These are phyloP conservation scores for Scenedesmus sp. DNA, from an alignment of 163 green algal species.

Conservation along the genomic window DNA sequence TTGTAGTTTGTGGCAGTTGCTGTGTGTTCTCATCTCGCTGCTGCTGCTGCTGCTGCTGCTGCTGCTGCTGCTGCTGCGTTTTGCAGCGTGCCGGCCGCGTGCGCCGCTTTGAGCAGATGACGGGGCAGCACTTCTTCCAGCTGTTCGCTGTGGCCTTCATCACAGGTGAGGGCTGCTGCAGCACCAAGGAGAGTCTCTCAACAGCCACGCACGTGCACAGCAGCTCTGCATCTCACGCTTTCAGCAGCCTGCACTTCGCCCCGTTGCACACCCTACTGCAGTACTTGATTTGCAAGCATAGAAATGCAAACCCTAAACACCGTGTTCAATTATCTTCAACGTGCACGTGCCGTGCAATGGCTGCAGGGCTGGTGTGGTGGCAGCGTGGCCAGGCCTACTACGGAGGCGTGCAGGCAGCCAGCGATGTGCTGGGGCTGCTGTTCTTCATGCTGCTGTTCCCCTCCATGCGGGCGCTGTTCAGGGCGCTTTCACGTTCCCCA, in stretches of 20 bases:
- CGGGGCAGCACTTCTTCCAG: conserved; percentile 77
- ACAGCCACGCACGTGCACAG: no score
- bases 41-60: not conserved
- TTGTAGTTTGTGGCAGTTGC: not conserved
- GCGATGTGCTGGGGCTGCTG: conserved; percentile 70
- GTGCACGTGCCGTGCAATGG: not conserved
- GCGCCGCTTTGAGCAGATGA: conserved; percentile 83
- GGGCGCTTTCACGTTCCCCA: conserved; percentile 93
- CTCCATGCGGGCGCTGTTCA: conserved; percentile 79
- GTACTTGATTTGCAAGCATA: no score
- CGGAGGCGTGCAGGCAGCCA: conserved; percentile 30
- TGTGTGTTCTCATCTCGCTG: not conserved
- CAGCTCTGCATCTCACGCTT: no score
- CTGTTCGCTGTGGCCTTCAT: conserved; percentile 83
- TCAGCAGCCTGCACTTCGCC: no score
- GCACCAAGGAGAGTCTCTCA: no score
- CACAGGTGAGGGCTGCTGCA: conserved; percentile 63
- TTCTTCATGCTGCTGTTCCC: conserved; percentile 87
- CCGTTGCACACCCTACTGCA: no score
- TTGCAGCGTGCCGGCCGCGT: conserved; percentile 68
- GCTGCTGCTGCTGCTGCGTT: not conserved
- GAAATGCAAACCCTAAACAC: no score
- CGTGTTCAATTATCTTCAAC: not conserved
- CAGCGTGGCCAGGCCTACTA: conserved; percentile 36
- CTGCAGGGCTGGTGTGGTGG: conserved; percentile 66